A percentile compares a stretch with the other conserved stretches of the same genome.
These are phyloP conservation scores for Solanum habrochaites DNA, from an alignment of 257 asterid species.

Conservation along the genomic window DNA sequence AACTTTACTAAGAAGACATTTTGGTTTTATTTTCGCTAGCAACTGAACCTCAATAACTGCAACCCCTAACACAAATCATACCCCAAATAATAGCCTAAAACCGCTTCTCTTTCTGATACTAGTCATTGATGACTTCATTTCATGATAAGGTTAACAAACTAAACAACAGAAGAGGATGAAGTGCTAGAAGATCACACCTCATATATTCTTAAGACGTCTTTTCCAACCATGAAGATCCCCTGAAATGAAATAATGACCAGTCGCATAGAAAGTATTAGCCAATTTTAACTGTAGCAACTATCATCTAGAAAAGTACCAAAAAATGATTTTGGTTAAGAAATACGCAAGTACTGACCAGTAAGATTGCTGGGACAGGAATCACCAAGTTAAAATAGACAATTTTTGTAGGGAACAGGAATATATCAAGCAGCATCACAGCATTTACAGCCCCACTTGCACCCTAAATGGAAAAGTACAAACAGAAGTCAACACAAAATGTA, in stretches of 20 bases:
- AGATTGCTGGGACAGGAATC: slow-evolving; percentile 77
- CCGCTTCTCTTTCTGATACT: neutral
- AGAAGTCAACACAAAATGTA: neutral
- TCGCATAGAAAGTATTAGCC: neutral
- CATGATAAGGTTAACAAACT: neutral
- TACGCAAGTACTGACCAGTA: slow-evolving; percentile 32
- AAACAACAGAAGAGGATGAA: neutral
- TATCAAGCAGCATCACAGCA: slow-evolving; percentile 82
- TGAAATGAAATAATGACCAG: slow-evolving; percentile 11
- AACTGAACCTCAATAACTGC: neutral
- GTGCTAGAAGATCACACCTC: slow-evolving; percentile 35
- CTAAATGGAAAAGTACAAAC: slow-evolving; percentile 20
- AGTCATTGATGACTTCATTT: neutral
- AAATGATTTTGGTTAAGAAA: neutral
- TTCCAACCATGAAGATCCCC: slow-evolving; percentile 68
- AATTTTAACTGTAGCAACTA: neutral
- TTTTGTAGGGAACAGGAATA: slow-evolving; percentile 61
- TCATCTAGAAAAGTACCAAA: neutral
- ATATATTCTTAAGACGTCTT: slow-evolving; percentile 44
- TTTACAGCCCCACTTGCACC: slow-evolving; percentile 99
- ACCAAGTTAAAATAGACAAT: slow-evolving; percentile 46
- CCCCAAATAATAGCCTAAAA: neutral
- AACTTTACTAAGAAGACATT: neutral
- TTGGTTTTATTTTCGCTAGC: neutral
- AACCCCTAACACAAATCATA: neutral